phyloP scores from a whole-genome alignment of 1,139 yeast genomes.

The Geotrichum reessii region DNA sequence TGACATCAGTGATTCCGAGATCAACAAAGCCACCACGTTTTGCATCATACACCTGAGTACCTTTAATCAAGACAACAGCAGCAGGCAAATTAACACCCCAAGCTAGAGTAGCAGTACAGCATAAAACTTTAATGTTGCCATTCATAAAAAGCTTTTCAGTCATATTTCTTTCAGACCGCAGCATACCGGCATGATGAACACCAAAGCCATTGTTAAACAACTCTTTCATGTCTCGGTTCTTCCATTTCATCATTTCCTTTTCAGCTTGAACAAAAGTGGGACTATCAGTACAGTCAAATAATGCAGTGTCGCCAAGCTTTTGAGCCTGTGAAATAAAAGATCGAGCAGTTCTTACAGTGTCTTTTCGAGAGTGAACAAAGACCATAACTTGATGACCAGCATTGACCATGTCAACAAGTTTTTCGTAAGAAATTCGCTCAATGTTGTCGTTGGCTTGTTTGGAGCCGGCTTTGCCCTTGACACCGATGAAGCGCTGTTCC shows the following conservation, averaged over 20 bases:
- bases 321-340: slow-evolving; percentile 67
- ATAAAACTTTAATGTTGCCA: slow-evolving; percentile 84
- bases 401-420: slow-evolving; percentile 58
- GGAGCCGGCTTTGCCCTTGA: slow-evolving; percentile 74
- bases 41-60: slow-evolving; percentile 93
- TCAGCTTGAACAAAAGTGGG: slow-evolving; percentile 45
- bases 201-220: slow-evolving; percentile 82
- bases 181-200: slow-evolving; percentile 96
- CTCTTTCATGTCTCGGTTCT: slow-evolving; percentile 76
- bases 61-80: slow-evolving; percentile 92
- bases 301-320: slow-evolving; percentile 45
- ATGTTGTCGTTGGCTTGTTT: slow-evolving; percentile 69
- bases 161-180: slow-evolving; percentile 81
- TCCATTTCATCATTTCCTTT: slow-evolving; percentile 67
- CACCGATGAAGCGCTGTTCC: slow-evolving; percentile 83
- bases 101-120: slow-evolving; percentile 96
- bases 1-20: slow-evolving; percentile 90
- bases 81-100: slow-evolving; percentile 99
- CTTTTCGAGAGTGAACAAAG: slow-evolving; percentile 92
- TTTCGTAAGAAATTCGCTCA: slow-evolving; percentile 72
- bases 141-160: slow-evolving; percentile 80
- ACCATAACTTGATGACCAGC: slow-evolving; percentile 91
- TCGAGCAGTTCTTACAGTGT: slow-evolving; percentile 78
- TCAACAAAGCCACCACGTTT: slow-evolving; percentile 93
- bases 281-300: slow-evolving; percentile 58